Percentiles rank a stretch among this genome's conserved stretches.
These are phyloP conservation scores for Hypoxylon sp. DNA, from an alignment of 2,329 filamentous ascomycete genomes.

Conservation along the genomic window DNA sequence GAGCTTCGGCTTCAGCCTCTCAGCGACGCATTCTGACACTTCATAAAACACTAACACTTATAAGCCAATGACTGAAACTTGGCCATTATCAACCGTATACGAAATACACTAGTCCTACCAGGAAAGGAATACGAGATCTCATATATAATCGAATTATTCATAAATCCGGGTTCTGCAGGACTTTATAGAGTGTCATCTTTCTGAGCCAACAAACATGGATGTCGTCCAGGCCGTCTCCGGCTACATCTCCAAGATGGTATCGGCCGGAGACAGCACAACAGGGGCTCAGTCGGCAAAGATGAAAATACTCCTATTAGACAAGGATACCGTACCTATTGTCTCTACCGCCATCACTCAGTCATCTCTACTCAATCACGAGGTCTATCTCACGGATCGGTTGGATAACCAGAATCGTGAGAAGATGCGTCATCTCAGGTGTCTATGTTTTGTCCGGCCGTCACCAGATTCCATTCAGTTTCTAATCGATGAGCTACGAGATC, in stretches of 20 bases:
- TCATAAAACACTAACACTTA: conserved; percentile 7
- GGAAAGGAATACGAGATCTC: not conserved
- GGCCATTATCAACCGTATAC: not conserved
- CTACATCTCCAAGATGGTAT: conserved; percentile 97
- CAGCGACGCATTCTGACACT: conserved; percentile 5
- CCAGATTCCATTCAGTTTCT: conserved; percentile 92
- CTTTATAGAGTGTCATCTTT: conserved; percentile 5
- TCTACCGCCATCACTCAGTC: conserved; percentile 98
- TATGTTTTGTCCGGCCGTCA: conserved; percentile 93
- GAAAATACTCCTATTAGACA: conserved; percentile 96
- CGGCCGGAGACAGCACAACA: conserved; percentile 79
- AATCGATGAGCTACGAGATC: conserved; percentile 95
- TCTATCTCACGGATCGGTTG: conserved; percentile 96
- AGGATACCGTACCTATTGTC: conserved; percentile 92
- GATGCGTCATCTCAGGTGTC: conserved; percentile 95
- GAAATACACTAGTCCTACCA: not conserved
- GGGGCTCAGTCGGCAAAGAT: conserved; percentile 86
- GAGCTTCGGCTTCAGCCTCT: conserved; percentile 8
- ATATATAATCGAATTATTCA: conserved; percentile 1
- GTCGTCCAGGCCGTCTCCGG: conserved; percentile 92
- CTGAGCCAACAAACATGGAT: conserved; percentile 76
- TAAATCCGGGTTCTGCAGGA: not conserved
- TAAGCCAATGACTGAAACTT: conserved; percentile 8
- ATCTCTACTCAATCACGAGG: conserved; percentile 92
- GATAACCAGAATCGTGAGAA: conserved; percentile 93